Base-by-base conservation (phyloP, 2,329 filamentous ascomycete genomes). In the Knoxdaviesia proteae region DNA sequence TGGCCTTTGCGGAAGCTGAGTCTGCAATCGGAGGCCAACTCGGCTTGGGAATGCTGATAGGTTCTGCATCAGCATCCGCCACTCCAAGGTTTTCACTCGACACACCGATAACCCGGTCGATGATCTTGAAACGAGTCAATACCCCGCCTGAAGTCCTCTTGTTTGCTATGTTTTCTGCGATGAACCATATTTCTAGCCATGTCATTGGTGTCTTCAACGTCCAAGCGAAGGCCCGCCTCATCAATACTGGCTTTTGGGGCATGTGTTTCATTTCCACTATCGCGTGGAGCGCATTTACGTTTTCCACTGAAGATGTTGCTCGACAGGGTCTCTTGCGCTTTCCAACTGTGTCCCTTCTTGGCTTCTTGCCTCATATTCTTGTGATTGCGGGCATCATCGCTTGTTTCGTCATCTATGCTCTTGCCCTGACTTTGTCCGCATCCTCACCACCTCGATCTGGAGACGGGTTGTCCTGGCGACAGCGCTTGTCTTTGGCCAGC, bases 1-100 rank as follows among this genome's bases (percentile, higher is more conserved):
- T 98, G 6, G 88, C 88, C 3, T 98, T 96, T 61, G 84, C 88
- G 7, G 90, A 98, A 58, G 88, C 88, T 6, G 90, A 98, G 56
- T 80, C 83, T 32, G 81, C 87, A 48, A 77, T 94, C 39, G 78
- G 77, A 51, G 82, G 78, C 49, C 81, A 86, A 41, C 70, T 94
- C 9, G 79, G 79, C 8, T 74, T 86, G 57, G 75, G 78, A 0
- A 52, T 74, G 1, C 40, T 44, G 5, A 33, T 5, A 48, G 42
- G 20, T 36, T 53, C 9, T 53, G 52, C 38, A 54, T 48, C 29
- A 20, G 48, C 51, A 36, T 47, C 52, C 3, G 49, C 49, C 1
- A 47, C 49, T 9, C 45, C 47, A 9, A 11, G 3, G 20, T 20
- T 20, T 20, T 20, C 32, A 3, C 42, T 44, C 35, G 52, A 53